Percentiles rank a stretch among this genome's conserved stretches.
Conservation (phyloP, 345 rosid species). For the Bruguiera parviflora region DNA sequence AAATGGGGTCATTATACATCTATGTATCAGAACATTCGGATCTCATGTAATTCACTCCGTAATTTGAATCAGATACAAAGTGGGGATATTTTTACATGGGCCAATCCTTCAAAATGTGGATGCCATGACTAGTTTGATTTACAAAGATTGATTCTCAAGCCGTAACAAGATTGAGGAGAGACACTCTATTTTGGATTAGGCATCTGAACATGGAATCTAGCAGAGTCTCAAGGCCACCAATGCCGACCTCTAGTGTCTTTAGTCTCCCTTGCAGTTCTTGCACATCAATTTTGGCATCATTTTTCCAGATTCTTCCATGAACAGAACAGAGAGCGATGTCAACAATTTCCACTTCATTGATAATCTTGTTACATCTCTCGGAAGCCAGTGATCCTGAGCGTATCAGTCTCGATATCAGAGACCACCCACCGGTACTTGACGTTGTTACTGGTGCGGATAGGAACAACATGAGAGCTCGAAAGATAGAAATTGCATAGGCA, state of each 20-base stretch:
- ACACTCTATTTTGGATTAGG: slow-evolving; percentile 40
- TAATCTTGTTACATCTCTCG: slow-evolving; percentile 24
- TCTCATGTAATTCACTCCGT: neutral
- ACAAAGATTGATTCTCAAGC: slow-evolving; percentile 10
- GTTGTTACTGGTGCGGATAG: slow-evolving; percentile 26
- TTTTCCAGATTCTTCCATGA: slow-evolving; percentile 15
- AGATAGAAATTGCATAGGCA: slow-evolving; percentile 25
- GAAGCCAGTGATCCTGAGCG: slow-evolving; percentile 20
- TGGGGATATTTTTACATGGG: slow-evolving; percentile 4
- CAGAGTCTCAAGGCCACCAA: slow-evolving; percentile 33
- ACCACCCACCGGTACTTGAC: slow-evolving; percentile 39
- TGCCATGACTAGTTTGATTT: slow-evolving; percentile 1
- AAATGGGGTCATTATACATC: neutral
- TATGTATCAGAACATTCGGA: neutral
- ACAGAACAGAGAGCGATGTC: slow-evolving; percentile 27
- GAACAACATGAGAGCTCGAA: slow-evolving; percentile 46
- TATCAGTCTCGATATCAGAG: slow-evolving; percentile 36
- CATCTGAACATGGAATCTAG: slow-evolving; percentile 38
- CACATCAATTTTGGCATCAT: slow-evolving; percentile 24
- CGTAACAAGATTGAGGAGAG: slow-evolving; percentile 33
- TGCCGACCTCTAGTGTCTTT: slow-evolving; percentile 28
- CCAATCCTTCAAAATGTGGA: neutral
- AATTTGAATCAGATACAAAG: slow-evolving; percentile 5
- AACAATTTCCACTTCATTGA: slow-evolving; percentile 41
- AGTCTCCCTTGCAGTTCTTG: slow-evolving; percentile 31